Base-by-base conservation (phyloP, 2,329 filamentous ascomycete genomes). In the Penicillium frequentans region DNA sequence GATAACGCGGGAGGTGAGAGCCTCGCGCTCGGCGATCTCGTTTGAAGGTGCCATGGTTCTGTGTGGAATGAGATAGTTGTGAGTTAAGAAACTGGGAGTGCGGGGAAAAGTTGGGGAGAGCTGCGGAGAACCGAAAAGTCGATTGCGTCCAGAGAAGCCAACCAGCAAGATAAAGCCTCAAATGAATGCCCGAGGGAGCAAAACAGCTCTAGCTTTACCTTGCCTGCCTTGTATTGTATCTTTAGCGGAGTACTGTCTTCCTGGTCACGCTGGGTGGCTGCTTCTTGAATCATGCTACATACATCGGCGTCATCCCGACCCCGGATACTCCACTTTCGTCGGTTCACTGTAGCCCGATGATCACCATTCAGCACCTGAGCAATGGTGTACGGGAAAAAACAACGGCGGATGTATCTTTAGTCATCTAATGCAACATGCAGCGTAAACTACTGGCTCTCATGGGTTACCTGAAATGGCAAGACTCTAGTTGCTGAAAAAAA, bases 21-120 rank as follows among this genome's bases (percentile, higher is more conserved):
- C 62, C 16, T 61, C 59, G 24, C 64, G 59, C 13, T 54, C 56
- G 6, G 64, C 52, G 8, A 66, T 47, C 11, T 51, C 59, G n/a
- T 42, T 48, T 49, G 48, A 24, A 11, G 55, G 29, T 1, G 47
- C 31, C 61, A 64, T 50, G 9, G 7, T 42, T 10, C 1, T 37
- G 21, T n/a, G 35, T 8, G 5, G 5, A 42, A n/a, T 21, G 14
- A 16, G 13, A 14, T 11, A 7, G 21, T 26, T 26, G 33, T 37
- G 5, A 24, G 8, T 19, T 26, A 51, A 2, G 21, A 21, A 23
- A 3, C 2, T 23, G 10, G 11, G 5, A 23, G 29, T 35, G 46
- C 46, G 48, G 48, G 48, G 48, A 31, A 50, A 37, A 11, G 45
- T 8, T 31, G 45, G 13, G 19, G 10, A 10, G 19, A 33, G 23